Percentiles rank a stretch among this genome's conserved stretches.
Conservation (phyloP, 306 rosid genomes). For the Acacia confusa region DNA sequence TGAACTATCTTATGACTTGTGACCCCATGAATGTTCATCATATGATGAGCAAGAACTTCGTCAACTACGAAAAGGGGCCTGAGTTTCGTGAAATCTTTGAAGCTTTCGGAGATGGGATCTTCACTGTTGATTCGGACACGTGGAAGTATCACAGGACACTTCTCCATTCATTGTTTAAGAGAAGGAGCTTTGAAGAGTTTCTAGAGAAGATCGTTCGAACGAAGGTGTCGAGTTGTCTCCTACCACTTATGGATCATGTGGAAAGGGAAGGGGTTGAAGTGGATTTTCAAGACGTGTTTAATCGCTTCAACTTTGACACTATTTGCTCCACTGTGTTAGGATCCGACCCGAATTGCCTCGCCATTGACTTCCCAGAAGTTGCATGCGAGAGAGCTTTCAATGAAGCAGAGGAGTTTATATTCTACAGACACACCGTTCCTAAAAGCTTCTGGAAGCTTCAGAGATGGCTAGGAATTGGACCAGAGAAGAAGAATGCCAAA, state of each 20-base stretch:
- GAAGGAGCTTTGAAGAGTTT: not conserved
- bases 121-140: conserved; percentile 4
- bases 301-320: not conserved
- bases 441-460: not conserved
- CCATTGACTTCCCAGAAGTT: not conserved
- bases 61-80: conserved; percentile 28
- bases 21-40: conserved; percentile 45
- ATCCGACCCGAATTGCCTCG: not conserved
- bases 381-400: not conserved
- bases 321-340: not conserved
- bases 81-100: conserved; percentile 33
- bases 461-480: not conserved
- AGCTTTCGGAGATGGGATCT: conserved; percentile 19
- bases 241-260: not conserved
- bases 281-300: not conserved
- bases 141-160: conserved; percentile 22
- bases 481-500: not conserved
- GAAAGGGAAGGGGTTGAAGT: conserved; percentile 4
- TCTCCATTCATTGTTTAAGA: conserved; percentile 10
- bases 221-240: not conserved
- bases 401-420: not conserved
- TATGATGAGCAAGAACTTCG: conserved; percentile 20
- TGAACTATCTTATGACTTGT: conserved; percentile 12
- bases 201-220: not conserved
- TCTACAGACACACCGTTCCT: not conserved